Evolutionary conservation across 345 rosid genomes (phyloP).

Genomic region (Mangifera indica): DNA sequence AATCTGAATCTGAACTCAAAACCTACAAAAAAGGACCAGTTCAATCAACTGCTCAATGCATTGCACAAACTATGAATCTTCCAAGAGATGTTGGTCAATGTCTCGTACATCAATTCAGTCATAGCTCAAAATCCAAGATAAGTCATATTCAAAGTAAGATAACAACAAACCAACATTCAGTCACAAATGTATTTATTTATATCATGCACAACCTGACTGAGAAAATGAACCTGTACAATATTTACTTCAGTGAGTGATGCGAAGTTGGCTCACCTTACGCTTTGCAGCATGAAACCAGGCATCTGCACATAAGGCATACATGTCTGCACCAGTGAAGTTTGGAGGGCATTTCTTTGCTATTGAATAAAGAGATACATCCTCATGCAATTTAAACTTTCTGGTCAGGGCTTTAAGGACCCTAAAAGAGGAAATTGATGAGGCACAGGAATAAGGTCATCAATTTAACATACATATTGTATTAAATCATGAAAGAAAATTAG

Average conservation of each 20-base stretch:
- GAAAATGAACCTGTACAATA: not conserved
- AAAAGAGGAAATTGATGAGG: conserved; percentile 19
- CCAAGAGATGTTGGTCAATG: not conserved
- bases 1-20: conserved; percentile 40
- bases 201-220: not conserved
- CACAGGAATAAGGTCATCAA: conserved; percentile 1
- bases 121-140: conserved; percentile 10
- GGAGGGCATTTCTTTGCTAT: conserved; percentile 86
- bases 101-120: not conserved
- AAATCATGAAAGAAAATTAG: not conserved
- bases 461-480: not conserved
- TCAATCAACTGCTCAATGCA: conserved; percentile 8
- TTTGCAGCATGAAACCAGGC: conserved; percentile 99
- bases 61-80: not conserved
- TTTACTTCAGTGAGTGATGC: not conserved
- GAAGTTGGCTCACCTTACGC: conserved; percentile 53
- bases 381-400: conserved; percentile 75
- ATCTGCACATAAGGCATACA: conserved; percentile 98
- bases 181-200: not conserved
- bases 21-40: conserved; percentile 43
- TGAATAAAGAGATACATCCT: conserved; percentile 74
- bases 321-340: conserved; percentile 96
- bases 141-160: not conserved
- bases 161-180: not conserved
- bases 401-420: conserved; percentile 98